Evolutionary conservation across 768 basidiomycete species (phyloP).

Genomic region (Russula olivacea): DNA sequence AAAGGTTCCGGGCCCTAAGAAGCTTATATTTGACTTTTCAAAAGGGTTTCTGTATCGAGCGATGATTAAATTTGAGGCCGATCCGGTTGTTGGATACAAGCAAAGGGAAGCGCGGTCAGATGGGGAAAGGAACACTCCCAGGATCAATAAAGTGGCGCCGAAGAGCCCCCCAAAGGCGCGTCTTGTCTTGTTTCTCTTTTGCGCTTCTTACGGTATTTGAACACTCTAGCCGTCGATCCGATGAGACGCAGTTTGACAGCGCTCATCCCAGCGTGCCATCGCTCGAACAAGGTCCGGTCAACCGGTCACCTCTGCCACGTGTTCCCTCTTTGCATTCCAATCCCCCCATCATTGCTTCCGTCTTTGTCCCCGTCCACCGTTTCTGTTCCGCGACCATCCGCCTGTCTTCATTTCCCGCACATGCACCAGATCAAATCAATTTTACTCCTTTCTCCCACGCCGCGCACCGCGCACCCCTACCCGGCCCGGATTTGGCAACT

Average conservation of each 20-base stretch:
- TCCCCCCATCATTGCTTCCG: neutral
- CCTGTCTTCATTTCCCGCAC: slow-evolving; percentile 11
- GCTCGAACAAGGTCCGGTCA: too few species aligned
- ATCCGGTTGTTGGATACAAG: slow-evolving; percentile 23
- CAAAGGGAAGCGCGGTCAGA: slow-evolving; percentile 7
- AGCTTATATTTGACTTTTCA: slow-evolving; percentile 28
- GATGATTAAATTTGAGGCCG: slow-evolving; percentile 24
- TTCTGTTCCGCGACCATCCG: slow-evolving; percentile 22
- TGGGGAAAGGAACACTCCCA: slow-evolving; percentile 13
- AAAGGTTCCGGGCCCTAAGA: slow-evolving; percentile 26
- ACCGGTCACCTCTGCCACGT: neutral
- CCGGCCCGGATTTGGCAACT: neutral
- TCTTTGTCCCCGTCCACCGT: slow-evolving; percentile 14
- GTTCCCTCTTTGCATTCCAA: neutral
- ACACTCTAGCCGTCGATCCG: slow-evolving; percentile 21
- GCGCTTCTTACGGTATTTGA: slow-evolving; percentile 17
- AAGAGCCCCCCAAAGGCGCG: slow-evolving; percentile 9
- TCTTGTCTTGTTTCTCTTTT: slow-evolving; percentile 8
- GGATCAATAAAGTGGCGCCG: slow-evolving; percentile 21
- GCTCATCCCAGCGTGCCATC: too few species aligned
- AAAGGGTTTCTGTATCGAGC: slow-evolving; percentile 24
- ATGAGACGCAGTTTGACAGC: slow-evolving; percentile 17
- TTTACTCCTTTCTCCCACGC: neutral
- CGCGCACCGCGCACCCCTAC: neutral
- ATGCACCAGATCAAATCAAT: neutral